Evolutionary conservation across 73 alveolate genomes (phyloP).

Genomic region (Effrenium voratum): DNA sequence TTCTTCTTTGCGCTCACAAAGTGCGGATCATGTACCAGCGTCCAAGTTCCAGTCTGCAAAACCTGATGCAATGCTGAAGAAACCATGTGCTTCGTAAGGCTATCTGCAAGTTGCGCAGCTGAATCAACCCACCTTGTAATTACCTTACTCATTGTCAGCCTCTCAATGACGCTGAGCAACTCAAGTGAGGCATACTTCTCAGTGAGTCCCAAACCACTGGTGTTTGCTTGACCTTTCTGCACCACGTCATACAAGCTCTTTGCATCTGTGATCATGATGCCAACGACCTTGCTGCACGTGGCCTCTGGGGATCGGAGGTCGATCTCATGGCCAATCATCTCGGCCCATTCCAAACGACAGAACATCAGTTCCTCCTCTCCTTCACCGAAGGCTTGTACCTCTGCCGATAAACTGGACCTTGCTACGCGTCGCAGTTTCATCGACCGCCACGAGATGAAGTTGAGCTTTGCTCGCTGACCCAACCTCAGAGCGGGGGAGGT

Average conservation of each 20-base stretch:
- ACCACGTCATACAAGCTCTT: background rate
- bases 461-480: background rate
- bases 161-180: background rate
- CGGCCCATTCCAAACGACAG: background rate
- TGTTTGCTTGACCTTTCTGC: background rate
- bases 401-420: background rate
- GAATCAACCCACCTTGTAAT: background rate
- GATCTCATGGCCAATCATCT: background rate
- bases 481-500: background rate
- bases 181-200: background rate
- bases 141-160: background rate
- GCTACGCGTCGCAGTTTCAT: background rate
- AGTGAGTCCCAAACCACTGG: background rate
- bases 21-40: background rate
- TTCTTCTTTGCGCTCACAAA: background rate
- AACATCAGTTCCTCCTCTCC: conserved; percentile 16
- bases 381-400: conserved; percentile 11
- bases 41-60: background rate
- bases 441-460: background rate
- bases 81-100: background rate
- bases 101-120: background rate
- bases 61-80: background rate
- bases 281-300: background rate
- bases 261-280: background rate
- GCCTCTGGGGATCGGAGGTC: background rate